Evolutionary conservation across 192 early-diverging fungal species (phyloP), one percentile per base, ranked within the genome.

Genomic region (Chytriomyces sp.): DNA sequence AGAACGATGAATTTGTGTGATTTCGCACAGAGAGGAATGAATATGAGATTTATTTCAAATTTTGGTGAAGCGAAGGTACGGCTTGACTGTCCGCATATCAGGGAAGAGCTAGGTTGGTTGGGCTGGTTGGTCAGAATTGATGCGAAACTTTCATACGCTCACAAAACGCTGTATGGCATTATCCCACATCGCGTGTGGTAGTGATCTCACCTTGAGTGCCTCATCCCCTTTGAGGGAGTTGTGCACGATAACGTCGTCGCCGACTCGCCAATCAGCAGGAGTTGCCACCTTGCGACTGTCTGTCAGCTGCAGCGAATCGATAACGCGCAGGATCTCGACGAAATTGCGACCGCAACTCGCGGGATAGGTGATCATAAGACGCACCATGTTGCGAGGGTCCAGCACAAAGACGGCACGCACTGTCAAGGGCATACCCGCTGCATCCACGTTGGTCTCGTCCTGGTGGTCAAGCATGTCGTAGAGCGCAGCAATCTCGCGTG

Each of bases 391-490:
- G 69, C 89, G 85, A 41, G 95, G 93, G 80, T 96, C 97, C 39
- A 99, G 89, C 70, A 99, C 85, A 82, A 99, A 99, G 32, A 99
- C 95, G 32, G 91, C 91, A 61, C 97, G 91, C 60, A 99, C 93
- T 39, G 95, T 99, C 77, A 95, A 91, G 4, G 95, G 95, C 72
- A 99, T 87, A 60, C 96, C 96, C 72, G 86, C 86, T 71, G 75
- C 78, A 74, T 93, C 92, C 37, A 95, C 85, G 80, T 99, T 97
- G 70, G 94, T 91, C 28, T 90, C 75, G 80, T 99, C 95, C 66
- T 96, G 92, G 77, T 92, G 88, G 76, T 99, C 97, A 66, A 99
- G 87, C 97, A 99, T 99, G 75, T 95, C 94, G 85, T 99, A 99
- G 54, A 95, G 86, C 10, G 88, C 85, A 12, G 97, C 91, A 34